Percentiles rank a stretch among this genome's conserved stretches.
These are phyloP conservation scores for Magnolia sinica DNA, from an alignment of 164 flowering plant genomes.

Conservation along the genomic window DNA sequence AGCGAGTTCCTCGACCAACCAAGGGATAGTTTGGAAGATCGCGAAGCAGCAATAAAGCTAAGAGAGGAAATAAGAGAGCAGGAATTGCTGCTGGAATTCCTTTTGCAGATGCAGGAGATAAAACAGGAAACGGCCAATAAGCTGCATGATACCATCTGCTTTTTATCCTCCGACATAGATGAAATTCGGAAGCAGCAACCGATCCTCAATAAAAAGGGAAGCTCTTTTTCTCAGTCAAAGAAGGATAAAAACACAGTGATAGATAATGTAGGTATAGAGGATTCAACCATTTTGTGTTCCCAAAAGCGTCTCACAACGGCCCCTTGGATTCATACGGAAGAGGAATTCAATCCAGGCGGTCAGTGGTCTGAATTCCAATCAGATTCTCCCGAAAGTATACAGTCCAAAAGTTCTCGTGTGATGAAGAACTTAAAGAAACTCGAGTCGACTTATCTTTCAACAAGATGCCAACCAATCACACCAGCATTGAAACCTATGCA, in stretches of 20 bases:
- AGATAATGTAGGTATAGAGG: conserved; percentile 16
- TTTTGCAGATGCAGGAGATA: conserved; percentile 54
- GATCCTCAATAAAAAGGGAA: conserved; percentile 32
- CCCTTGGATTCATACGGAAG: conserved; percentile 17
- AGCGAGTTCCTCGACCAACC: conserved; percentile 84
- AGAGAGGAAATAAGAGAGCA: conserved; percentile 77
- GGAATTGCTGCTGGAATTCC: conserved; percentile 78
- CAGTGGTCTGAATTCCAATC: conserved; percentile 25
- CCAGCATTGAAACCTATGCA: conserved; percentile 25
- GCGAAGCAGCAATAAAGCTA: conserved; percentile 73
- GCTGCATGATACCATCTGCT: conserved; percentile 52
- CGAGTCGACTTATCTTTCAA: conserved; percentile 73
- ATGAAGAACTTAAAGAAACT: conserved; percentile 83
- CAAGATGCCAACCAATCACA: conserved; percentile 51
- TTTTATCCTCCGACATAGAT: conserved; percentile 69
- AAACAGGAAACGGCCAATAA: conserved; percentile 69
- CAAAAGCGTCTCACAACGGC: conserved; percentile 55
- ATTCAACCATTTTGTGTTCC: conserved; percentile 38
- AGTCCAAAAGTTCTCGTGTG: conserved; percentile 60
- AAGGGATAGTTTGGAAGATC: conserved; percentile 60
- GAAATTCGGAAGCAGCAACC: conserved; percentile 61
- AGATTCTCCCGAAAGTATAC: conserved; percentile 35
- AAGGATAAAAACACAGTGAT: conserved; percentile 18
- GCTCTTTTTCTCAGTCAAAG: conserved; percentile 24
- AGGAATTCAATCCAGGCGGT: conserved; percentile 28